Percentiles rank a stretch among this genome's conserved stretches.
phyloP scores from a whole-genome alignment of 2,329 filamentous ascomycete genomes.

The Peltaster fructicola region DNA sequence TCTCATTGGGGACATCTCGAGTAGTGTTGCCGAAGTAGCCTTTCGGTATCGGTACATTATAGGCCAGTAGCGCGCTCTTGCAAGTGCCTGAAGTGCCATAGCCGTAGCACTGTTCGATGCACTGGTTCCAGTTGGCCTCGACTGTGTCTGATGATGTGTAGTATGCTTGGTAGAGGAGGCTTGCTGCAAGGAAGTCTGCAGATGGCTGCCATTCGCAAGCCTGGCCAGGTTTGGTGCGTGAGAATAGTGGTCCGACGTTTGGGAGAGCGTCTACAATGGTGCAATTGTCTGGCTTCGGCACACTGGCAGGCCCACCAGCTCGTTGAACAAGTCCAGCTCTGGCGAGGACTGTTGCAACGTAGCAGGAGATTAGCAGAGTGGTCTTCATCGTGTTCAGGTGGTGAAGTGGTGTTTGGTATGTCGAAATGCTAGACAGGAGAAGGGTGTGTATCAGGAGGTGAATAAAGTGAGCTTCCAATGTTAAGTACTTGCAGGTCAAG shows the following conservation, averaged over 20 bases:
- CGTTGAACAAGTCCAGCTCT: too few species aligned
- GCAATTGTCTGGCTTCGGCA: constrained; percentile 21
- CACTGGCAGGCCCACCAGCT: constrained; percentile 19
- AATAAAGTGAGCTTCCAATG: too few species aligned
- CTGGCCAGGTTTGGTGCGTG: constrained; percentile 5
- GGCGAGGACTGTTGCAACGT: too few species aligned
- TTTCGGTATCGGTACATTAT: constrained; percentile 20
- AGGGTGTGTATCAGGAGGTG: too few species aligned
- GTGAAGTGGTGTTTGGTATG: too few species aligned
- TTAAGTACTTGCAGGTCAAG: too few species aligned
- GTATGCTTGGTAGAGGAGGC: constrained; percentile 19
- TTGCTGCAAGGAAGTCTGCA: constrained; percentile 11
- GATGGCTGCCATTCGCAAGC: constrained; percentile 13
- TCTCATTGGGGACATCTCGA: constrained; percentile 15
- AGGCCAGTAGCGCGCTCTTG: constrained; percentile 20
- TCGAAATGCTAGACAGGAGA: too few species aligned
- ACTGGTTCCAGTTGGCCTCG: constrained; percentile 13
- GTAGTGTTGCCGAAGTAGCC: constrained; percentile 18
- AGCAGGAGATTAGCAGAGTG: too few species aligned
- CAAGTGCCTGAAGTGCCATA: constrained; percentile 18
- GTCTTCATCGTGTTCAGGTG: too few species aligned
- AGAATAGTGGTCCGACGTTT: too few species aligned
- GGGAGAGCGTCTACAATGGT: constrained; percentile 17
- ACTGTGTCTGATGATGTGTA: constrained; percentile 7
- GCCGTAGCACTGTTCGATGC: constrained; percentile 25